Evolutionary conservation across 1,284 basidiomycete genomes (phyloP).

Genomic region (Sutorius eximius): DNA sequence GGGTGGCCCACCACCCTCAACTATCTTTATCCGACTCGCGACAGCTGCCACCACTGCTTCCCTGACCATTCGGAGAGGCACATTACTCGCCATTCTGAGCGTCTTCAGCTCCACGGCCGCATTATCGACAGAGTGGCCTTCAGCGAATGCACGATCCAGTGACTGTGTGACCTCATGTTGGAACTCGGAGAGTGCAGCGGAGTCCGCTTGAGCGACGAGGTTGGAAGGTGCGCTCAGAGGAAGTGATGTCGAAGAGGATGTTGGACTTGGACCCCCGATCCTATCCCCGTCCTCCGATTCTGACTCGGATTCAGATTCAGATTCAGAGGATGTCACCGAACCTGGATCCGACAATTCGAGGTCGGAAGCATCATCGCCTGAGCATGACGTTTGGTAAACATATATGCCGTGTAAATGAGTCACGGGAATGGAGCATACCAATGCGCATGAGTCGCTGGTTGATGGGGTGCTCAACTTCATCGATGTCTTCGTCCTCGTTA

Average conservation of each 20-base stretch:
- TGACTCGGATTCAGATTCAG: slow-evolving; percentile 32
- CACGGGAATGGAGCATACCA: slow-evolving; percentile 41
- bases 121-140: slow-evolving; percentile 88
- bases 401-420: not conserved
- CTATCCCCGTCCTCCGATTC: slow-evolving; percentile 33
- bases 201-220: slow-evolving; percentile 38
- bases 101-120: slow-evolving; percentile 93
- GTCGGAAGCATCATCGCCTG: slow-evolving; percentile 64
- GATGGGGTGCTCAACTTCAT: slow-evolving; percentile 56
- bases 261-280: slow-evolving; percentile 36
- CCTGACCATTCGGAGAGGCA: slow-evolving; percentile 73
- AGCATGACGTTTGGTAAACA: not conserved
- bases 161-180: slow-evolving; percentile 74
- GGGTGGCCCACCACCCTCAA: slow-evolving; percentile 48
- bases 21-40: slow-evolving; percentile 63
- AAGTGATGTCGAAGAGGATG: slow-evolving; percentile 44
- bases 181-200: slow-evolving; percentile 71
- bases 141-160: slow-evolving; percentile 86
- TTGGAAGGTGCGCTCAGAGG: slow-evolving; percentile 37
- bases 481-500: slow-evolving; percentile 61
- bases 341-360: slow-evolving; percentile 58
- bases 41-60: slow-evolving; percentile 76
- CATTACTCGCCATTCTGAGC: slow-evolving; percentile 91
- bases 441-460: slow-evolving; percentile 73
- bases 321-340: slow-evolving; percentile 46